Percentiles rank a stretch among this genome's conserved stretches.
Conservation (phyloP, 768 basidiomycete genomes). For the Termitomyces bulborhizus region DNA sequence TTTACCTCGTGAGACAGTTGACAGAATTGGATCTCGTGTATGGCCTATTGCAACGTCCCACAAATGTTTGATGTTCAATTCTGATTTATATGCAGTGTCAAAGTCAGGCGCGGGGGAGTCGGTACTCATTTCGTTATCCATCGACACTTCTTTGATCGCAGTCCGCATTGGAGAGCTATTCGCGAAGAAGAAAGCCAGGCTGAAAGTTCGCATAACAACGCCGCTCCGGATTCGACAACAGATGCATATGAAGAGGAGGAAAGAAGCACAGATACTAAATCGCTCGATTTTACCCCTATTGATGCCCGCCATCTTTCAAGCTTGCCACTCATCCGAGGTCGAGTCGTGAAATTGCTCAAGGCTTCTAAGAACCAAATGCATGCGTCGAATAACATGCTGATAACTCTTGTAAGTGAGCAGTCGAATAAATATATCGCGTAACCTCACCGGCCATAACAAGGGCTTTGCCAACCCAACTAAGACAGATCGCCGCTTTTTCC, state of each 20-base stretch:
- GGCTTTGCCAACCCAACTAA: conserved; percentile 72
- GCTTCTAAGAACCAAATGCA: conserved; percentile 67
- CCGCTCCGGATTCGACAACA: conserved; percentile 8
- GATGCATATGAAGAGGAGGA: conserved; percentile 28
- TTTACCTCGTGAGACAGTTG: conserved; percentile 77
- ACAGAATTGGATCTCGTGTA: conserved; percentile 71
- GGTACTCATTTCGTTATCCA: conserved; percentile 78
- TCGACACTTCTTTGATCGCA: conserved; percentile 76
- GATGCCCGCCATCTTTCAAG: conserved; percentile 76
- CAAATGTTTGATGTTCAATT: conserved; percentile 2
- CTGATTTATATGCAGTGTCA: conserved; percentile 40
- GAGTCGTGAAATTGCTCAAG: conserved; percentile 68
- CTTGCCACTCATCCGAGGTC: conserved; percentile 59
- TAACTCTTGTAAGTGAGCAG: conserved; percentile 54
- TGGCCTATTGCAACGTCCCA: conserved; percentile 15
- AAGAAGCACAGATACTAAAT: conserved; percentile 22
- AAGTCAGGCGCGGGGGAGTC: conserved; percentile 71
- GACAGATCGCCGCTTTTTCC: conserved; percentile 79
- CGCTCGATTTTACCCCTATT: conserved; percentile 62
- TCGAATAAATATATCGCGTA: neutral
- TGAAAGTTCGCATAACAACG: conserved; percentile 22
- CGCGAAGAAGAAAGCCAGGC: conserved; percentile 60
- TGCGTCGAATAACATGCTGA: conserved; percentile 67
- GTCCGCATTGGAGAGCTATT: conserved; percentile 70
- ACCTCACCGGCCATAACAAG: conserved; percentile 27